A percentile compares a stretch with the other conserved stretches of the same genome.
phyloP scores from a whole-genome alignment of 2,329 filamentous ascomycete species.

The Pleurostoma richardsiae region DNA sequence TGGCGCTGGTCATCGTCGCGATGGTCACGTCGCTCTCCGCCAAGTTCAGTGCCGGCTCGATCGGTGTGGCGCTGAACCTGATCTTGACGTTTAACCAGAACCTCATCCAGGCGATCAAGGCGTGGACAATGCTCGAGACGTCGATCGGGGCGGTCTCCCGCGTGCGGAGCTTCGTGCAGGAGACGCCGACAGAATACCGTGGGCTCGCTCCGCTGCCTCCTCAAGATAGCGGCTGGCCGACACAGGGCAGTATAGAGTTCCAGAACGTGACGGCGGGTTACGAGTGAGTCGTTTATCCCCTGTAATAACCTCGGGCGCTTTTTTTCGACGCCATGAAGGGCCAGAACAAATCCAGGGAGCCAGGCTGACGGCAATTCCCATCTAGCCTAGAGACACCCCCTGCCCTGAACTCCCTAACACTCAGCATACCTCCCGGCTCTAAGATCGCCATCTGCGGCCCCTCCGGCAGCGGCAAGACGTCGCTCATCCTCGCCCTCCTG shows the following conservation, averaged over 20 bases:
- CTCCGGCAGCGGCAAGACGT: constrained; percentile 10
- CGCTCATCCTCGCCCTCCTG: constrained; percentile 8
- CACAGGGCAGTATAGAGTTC: not conserved
- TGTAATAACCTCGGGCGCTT: not conserved
- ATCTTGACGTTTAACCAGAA: constrained; percentile 4
- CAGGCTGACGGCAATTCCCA: not conserved
- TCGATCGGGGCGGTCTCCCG: constrained; percentile 7
- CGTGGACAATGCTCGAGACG: constrained; percentile 9
- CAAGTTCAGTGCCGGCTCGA: constrained; percentile 2
- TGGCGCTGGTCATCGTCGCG: constrained; percentile 10
- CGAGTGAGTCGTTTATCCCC: not conserved
- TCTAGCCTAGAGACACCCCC: not conserved
- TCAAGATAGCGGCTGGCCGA: not conserved
- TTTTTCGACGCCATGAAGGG: not conserved
- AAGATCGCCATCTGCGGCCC: not conserved
- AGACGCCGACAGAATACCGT: not conserved
- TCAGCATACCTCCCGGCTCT: not conserved
- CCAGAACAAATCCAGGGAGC: not conserved
- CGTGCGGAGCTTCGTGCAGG: not conserved
- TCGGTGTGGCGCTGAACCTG: constrained; percentile 11
- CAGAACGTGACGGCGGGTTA: constrained; percentile 1
- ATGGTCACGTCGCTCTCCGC: constrained; percentile 3
- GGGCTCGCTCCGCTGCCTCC: not conserved
- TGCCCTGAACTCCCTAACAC: not conserved
- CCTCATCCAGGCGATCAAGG: constrained; percentile 5